Evolutionary conservation across 2,329 filamentous ascomycete genomes (phyloP), one percentile per base, ranked within the genome.

Genomic region (Xylariaceae sp.): DNA sequence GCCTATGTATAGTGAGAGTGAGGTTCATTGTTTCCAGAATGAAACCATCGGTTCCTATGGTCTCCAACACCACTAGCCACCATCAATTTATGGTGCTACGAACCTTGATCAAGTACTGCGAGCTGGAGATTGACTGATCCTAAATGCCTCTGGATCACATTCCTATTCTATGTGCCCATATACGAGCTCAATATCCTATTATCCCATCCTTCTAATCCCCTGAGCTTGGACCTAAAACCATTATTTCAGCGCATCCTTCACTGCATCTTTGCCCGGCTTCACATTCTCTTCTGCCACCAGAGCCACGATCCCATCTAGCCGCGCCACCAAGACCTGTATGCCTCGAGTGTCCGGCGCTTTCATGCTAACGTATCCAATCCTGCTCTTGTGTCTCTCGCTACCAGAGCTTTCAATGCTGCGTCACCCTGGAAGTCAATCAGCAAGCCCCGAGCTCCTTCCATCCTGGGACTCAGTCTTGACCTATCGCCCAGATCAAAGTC

Each of bases 221-320:
- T n/a, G 17, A 12, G 26, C 6, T 22, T 4, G 30, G 19, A 38
- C 34, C 28, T 41, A 39, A 31, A 51, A 54, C 52, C 52, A 54
- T 11, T 42, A 30, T 32, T 34, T 34, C 13, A 54, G 16, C 15
- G 44, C 46, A 26, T 22, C 34, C 44, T 45, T 49, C 9, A 47
- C 41, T 30, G 42, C 46, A 4, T 46, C 46, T 4, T 49, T 4
- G 6, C 12, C 15, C 8, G 22, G 22, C 22, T 6, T 26, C 11
- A 11, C 22, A 11, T n/a, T 28, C 26, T 43, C 47, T 33, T 61
- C 56, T 3, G 45, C 44, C 4, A 51, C 53, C 62, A 60, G 64
- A n/a, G 57, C 59, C 32, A 61, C 56, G 39, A 59, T 37, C 0
- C 61, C 62, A 49, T 64, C 61, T 4, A 59, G 59, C 6, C 61